Evolutionary conservation across 192 early-diverging fungal genomes (phyloP).

Genomic region (Coemansia sp.): DNA sequence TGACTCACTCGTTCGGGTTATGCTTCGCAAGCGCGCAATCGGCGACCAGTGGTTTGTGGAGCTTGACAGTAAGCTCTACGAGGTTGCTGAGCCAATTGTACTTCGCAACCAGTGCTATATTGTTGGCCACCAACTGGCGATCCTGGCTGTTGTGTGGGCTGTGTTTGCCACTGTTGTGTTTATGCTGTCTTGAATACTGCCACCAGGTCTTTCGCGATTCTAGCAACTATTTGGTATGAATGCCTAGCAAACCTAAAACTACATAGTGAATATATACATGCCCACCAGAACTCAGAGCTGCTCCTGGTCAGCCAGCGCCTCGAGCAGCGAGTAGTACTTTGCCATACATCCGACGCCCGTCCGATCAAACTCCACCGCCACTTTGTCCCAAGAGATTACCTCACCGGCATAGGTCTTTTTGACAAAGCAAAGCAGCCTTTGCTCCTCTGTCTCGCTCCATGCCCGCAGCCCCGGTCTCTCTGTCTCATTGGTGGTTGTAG

Average conservation of each 20-base stretch:
- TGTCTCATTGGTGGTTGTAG: background rate
- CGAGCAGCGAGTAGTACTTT: constrained; percentile 22
- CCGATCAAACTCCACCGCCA: constrained; percentile 15
- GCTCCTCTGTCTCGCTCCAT: constrained; percentile 22
- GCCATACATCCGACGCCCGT: constrained; percentile 35
- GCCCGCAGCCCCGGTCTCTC: constrained; percentile 6
- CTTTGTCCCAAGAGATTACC: constrained; percentile 8
- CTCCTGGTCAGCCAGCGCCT: background rate
- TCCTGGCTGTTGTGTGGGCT: constrained; percentile 10
- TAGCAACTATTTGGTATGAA: background rate
- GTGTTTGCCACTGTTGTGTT: constrained; percentile 13
- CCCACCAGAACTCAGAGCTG: background rate
- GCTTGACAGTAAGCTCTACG: constrained; percentile 9
- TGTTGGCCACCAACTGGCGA: constrained; percentile 18
- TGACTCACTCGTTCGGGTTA: constrained; percentile 8
- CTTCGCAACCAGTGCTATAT: constrained; percentile 27
- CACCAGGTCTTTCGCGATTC: background rate
- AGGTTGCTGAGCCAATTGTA: constrained; percentile 25
- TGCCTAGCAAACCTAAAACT: background rate
- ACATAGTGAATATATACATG: background rate
- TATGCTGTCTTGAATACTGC: constrained; percentile 17
- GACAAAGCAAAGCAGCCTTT: constrained; percentile 5
- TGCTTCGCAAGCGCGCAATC: constrained; percentile 19
- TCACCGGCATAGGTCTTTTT: background rate
- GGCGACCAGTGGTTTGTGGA: constrained; percentile 40